Conservation (phyloP, 768 basidiomycete species). For the Leccinum boreale region DNA sequence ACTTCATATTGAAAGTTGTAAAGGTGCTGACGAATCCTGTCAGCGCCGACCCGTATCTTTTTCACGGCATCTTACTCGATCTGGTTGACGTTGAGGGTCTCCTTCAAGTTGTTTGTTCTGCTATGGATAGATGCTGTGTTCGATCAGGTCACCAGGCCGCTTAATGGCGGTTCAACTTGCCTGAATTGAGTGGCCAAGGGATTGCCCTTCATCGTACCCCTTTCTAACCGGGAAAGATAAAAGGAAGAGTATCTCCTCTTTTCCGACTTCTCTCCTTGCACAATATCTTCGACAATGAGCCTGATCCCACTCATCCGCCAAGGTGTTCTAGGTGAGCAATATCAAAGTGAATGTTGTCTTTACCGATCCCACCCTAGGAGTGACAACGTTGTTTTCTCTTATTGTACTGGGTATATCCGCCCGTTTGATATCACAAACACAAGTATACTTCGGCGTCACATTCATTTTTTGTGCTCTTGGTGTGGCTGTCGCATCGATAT, state of each 20-base stretch:
- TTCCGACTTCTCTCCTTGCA: neutral
- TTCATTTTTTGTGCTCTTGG: conserved; percentile 25
- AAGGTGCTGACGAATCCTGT: neutral
- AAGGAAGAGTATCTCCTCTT: neutral
- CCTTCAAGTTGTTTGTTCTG: neutral
- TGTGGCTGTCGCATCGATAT: conserved; percentile 27
- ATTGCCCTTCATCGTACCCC: neutral
- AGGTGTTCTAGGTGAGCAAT: conserved; percentile 20
- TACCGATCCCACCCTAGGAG: conserved; percentile 12
- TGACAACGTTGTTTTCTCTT: conserved; percentile 23
- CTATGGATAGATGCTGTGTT: neutral
- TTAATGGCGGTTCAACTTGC: neutral
- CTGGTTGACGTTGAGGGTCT: neutral
- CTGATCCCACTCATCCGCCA: conserved; percentile 15
- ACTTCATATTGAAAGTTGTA: neutral
- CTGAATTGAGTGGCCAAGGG: neutral
- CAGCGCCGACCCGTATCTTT: neutral
- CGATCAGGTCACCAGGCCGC: neutral
- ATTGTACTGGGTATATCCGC: conserved; percentile 32
- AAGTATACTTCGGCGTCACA: conserved; percentile 6
- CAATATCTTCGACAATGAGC: conserved; percentile 9
- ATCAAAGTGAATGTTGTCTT: neutral
- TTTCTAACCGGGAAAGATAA: conserved; percentile 6
- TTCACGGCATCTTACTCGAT: neutral
- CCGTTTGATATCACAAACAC: conserved; percentile 23